These are phyloP conservation scores for Boletellus deceptivus DNA, from an alignment of 1,284 basidiomycete species.

Conservation along the genomic window DNA sequence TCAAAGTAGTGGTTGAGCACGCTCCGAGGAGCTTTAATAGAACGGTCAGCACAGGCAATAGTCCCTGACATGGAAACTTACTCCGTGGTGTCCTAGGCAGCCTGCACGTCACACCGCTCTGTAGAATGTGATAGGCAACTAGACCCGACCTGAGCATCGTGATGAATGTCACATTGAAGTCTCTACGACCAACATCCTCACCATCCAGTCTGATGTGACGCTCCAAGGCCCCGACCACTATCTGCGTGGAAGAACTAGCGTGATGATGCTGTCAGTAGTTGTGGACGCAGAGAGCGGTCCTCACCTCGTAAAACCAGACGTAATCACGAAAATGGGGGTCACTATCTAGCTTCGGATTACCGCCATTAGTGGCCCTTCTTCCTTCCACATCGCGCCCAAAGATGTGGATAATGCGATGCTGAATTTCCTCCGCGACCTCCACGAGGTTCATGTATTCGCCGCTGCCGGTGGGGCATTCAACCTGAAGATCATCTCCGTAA, in stretches of 20 bases:
- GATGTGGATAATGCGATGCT: conserved; percentile 96
- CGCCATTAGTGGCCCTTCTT: conserved; percentile 87
- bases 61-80: conserved; percentile 33
- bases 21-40: conserved; percentile 73
- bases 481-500: conserved; percentile 84
- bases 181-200: conserved; percentile 34
- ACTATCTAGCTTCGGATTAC: conserved; percentile 80
- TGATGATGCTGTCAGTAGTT: conserved; percentile 4
- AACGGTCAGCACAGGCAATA: conserved; percentile 1
- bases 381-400: conserved; percentile 89
- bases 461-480: conserved; percentile 94
- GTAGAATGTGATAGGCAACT: conserved; percentile 89
- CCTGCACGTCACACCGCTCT: conserved; percentile 81
- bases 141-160: conserved; percentile 69
- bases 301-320: conserved; percentile 90
- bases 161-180: background rate
- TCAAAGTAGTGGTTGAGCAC: conserved; percentile 94
- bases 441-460: conserved; percentile 96
- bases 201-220: conserved; percentile 98
- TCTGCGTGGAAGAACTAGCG: conserved; percentile 92
- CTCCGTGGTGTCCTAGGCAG: conserved; percentile 86
- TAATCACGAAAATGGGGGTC: conserved; percentile 98
- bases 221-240: conserved; percentile 87
- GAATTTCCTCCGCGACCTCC: conserved; percentile 93
- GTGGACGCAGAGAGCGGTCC: background rate